These are phyloP conservation scores for Rheum nobile DNA, from an alignment of 148 eudicot species.

Conservation along the genomic window DNA sequence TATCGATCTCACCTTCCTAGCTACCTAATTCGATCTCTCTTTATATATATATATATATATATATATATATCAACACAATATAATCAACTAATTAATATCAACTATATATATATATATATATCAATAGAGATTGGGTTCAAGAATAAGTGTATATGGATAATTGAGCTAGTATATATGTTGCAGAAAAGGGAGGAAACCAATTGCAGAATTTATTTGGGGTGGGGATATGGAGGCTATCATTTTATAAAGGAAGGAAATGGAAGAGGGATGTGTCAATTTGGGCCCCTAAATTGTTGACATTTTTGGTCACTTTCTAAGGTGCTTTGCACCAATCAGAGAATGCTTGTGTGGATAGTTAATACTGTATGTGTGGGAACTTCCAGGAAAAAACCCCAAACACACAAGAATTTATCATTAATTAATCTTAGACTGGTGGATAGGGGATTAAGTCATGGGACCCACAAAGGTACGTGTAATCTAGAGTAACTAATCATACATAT, in stretches of 20 bases:
- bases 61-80: no score
- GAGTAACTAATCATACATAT: not conserved
- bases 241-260: conserved; percentile 18
- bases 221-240: conserved; percentile 1
- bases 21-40: no score
- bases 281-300: conserved; percentile 3
- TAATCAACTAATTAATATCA: not conserved
- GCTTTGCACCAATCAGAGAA: conserved; percentile 14
- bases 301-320: not conserved
- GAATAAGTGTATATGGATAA: not conserved
- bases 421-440: not conserved
- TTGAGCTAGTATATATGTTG: not conserved
- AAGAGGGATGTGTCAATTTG: not conserved
- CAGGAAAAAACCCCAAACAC: conserved; percentile 40
- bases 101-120: not conserved
- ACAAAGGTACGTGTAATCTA: no score
- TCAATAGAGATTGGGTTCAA: not conserved
- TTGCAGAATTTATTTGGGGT: not conserved
- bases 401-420: not conserved
- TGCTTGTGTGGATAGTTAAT: conserved; percentile 46
- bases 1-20: no score
- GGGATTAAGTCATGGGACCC: not conserved
- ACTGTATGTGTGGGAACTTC: conserved; percentile 16
- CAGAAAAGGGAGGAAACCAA: not conserved
- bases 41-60: no score